Base-by-base conservation (phyloP, 2,329 filamentous ascomycete genomes). In the Herpotrichia juniperi region DNA sequence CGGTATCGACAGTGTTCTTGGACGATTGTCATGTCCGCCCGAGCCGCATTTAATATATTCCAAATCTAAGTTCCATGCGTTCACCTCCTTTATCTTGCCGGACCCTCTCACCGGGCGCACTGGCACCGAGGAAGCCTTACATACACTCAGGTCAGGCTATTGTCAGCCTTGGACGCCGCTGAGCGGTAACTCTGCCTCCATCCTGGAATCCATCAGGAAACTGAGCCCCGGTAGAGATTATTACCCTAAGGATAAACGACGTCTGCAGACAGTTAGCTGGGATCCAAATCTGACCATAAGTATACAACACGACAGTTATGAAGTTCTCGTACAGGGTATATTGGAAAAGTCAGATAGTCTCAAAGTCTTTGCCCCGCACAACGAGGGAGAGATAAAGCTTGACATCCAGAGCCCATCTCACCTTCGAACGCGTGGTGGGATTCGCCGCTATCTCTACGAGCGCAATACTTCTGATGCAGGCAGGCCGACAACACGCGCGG, bases 61-160 rank as follows among this genome's bases (percentile, higher is more conserved):
- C 3, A 87, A 85, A 56, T 84, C 83, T 79, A 78, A 80, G 19
- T 67, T 86, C 0, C 82, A 87, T 54, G 82, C 78, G 0, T 49
- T 82, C 1, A 85, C 83, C 0, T 81, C 82, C 0, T 76, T 76
- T 46, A 80, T 76, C 25, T 62, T 83, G 1, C 77, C 79, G 0
- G 83, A 85, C 53, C 69, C 67, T 0, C 68, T 85, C 0, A 81
- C 78, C 0, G 46, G 58, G 0, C 67, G 68, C 4, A 86, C 81
- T 0, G 83, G 83, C 0, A 83, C 81, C 0, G 82, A 86, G 53
- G 68, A 81, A 56, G 81, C 83, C 0, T 59, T 85, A 0, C 56
- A 64, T 0, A 79, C 81, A 1, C 64, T 86, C 1, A 37, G 51
- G 1, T 81, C 79, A 0, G 80, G 80, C 0, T 69, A 67, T 4